A percentile compares a stretch with the other conserved stretches of the same genome.
Evolutionary conservation across 2,329 filamentous ascomycete genomes (phyloP).

Genomic region (Geoglossum cookeanum): DNA sequence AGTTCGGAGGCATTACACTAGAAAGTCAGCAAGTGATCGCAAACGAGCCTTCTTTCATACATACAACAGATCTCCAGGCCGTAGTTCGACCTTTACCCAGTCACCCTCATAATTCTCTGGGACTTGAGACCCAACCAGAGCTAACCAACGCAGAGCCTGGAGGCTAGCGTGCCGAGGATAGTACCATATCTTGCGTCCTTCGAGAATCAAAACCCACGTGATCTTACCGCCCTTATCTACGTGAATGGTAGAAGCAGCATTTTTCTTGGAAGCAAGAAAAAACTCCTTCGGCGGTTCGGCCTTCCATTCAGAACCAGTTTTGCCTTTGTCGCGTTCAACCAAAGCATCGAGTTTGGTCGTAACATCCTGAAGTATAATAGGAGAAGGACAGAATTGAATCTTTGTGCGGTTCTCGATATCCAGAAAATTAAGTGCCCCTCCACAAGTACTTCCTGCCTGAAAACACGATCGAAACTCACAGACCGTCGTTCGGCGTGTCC

Average conservation of each 20-base stretch:
- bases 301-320: background rate
- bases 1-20: conserved; percentile 7
- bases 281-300: background rate
- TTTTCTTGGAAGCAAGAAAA: too few species aligned
- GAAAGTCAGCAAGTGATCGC: conserved; percentile 3
- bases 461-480: conserved; percentile 1
- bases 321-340: background rate
- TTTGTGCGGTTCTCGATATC: background rate
- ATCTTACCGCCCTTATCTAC: conserved; percentile 1
- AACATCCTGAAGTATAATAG: background rate
- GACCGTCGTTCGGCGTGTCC: background rate
- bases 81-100: background rate
- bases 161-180: too few species aligned
- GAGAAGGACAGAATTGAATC: conserved; percentile 3
- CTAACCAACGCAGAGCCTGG: background rate
- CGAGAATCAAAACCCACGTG: background rate
- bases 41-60: background rate
- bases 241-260: conserved; percentile 1
- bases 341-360: background rate
- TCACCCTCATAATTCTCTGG: background rate
- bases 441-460: background rate
- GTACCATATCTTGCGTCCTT: too few species aligned
- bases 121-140: background rate
- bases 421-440: conserved; percentile 1
- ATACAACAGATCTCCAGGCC: background rate